These are phyloP conservation scores for Bruguiera hainesii DNA, from an alignment of 441 rosid genomes.

Conservation along the genomic window DNA sequence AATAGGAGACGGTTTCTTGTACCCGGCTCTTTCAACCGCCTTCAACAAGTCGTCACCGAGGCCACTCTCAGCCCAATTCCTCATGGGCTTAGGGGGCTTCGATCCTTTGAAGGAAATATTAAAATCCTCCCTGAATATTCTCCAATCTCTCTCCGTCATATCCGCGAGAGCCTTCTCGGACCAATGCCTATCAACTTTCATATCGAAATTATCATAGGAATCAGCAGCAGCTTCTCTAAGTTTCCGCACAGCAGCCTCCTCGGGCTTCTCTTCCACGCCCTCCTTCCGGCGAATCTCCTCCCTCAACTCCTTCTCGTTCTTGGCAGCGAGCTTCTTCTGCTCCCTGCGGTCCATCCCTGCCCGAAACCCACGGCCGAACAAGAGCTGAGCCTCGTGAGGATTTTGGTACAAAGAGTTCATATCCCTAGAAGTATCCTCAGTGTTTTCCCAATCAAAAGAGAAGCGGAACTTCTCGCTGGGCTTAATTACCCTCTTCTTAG, in stretches of 20 bases:
- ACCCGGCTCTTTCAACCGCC: constrained; percentile 87
- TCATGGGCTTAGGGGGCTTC: constrained; percentile 83
- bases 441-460: constrained; percentile 95
- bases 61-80: constrained; percentile 90
- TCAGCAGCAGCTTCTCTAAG: constrained; percentile 79
- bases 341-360: constrained; percentile 93
- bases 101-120: constrained; percentile 91
- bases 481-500: constrained; percentile 85
- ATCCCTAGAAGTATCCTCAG: constrained; percentile 85
- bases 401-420: constrained; percentile 75
- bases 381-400: constrained; percentile 89
- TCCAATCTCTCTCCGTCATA: constrained; percentile 94
- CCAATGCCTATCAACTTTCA: constrained; percentile 95
- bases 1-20: constrained; percentile 82
- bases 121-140: constrained; percentile 91
- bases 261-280: constrained; percentile 76
- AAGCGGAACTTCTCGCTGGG: constrained; percentile 95
- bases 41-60: constrained; percentile 63
- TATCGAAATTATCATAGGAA: constrained; percentile 79
- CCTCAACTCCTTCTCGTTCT: constrained; percentile 80
- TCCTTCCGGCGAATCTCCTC: constrained; percentile 83
- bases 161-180: constrained; percentile 83
- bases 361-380: constrained; percentile 86
- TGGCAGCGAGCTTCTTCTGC: constrained; percentile 88
- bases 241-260: constrained; percentile 77